Base-by-base conservation (phyloP, 768 basidiomycete species). In the Rhodotorula babjevae region DNA sequence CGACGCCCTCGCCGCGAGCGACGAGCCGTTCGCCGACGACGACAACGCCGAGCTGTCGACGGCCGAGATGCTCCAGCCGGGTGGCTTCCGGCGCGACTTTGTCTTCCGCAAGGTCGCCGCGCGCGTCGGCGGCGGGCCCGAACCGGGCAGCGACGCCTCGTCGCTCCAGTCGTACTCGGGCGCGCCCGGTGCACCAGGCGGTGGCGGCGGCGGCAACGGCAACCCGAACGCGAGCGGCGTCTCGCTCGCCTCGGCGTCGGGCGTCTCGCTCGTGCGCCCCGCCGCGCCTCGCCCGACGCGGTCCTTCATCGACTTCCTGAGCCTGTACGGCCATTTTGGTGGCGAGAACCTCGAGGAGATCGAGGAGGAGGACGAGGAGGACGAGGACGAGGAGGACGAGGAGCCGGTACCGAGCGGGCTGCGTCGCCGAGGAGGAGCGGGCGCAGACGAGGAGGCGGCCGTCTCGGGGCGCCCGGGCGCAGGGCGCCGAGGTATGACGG, bases 271-370 rank as follows among this genome's bases (percentile, higher is more conserved):
- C 44, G 44, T 46, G 44, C 12, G 44, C 6, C 44, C 44, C 8
- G 44, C 44, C 6, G 44, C 44, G 2, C 44, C 44, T 18, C 59
- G 59, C 14, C 61, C 67, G 14, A 69, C 71, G 8, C 47, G 67
- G 56, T 72, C 67, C 29, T 78, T 78, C 46, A 68, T 77, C 61
- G 77, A 77, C 78, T 99, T 99, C 81, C 82, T 99, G 58, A 90
- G 90, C 78, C 84, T 98, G 36, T 99, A 92, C 78, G 96, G 96
- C 9, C 95, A 98, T 81, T 97, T 96, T 79, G 95, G 94, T 79
- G 83, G 93, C 84, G 44, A 63, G 91, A 91, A 93, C 75, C 84
- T 93, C 5, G 91, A 90, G 76, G 90, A 91, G 78, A 89, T 91
- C 33, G 83, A 83, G 36, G 93, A 96, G 31, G 92, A 94, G 18